A percentile compares a stretch with the other conserved stretches of the same genome.
phyloP scores from a whole-genome alignment of 2,329 filamentous ascomycete genomes.

The Pseudogymnoascus sp. region DNA sequence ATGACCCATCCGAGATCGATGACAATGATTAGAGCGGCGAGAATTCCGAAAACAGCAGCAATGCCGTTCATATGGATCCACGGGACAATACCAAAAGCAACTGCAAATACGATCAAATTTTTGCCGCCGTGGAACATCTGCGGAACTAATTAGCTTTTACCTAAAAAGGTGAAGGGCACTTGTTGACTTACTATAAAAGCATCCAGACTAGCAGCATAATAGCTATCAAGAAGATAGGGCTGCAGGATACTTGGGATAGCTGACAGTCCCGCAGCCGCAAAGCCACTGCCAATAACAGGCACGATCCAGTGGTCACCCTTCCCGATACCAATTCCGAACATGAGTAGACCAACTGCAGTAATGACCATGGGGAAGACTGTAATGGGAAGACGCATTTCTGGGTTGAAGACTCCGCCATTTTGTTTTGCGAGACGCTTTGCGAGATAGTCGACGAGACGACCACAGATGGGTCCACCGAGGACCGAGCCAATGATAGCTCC shows the following conservation, averaged over 20 bases:
- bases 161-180: no score
- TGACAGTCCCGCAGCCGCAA: constrained; percentile 37
- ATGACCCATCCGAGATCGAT: not conserved
- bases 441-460: constrained; percentile 35
- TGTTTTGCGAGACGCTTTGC: constrained; percentile 33
- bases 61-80: not conserved
- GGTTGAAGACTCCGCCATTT: constrained; percentile 36
- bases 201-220: constrained; percentile 1
- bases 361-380: constrained; percentile 33
- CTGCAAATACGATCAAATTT: no score
- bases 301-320: constrained; percentile 34
- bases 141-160: no score
- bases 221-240: constrained; percentile 33
- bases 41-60: not conserved
- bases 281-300: constrained; percentile 38
- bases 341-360: constrained; percentile 34
- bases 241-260: constrained; percentile 35
- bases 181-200: no score
- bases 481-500: constrained; percentile 31
- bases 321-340: constrained; percentile 38
- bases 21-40: not conserved
- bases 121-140: no score
- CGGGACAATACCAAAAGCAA: not conserved
- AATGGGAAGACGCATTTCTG: constrained; percentile 35
- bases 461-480: constrained; percentile 34